These are phyloP conservation scores for Myriosclerotinia duriaeana DNA, from an alignment of 2,329 filamentous ascomycete genomes.

Conservation along the genomic window DNA sequence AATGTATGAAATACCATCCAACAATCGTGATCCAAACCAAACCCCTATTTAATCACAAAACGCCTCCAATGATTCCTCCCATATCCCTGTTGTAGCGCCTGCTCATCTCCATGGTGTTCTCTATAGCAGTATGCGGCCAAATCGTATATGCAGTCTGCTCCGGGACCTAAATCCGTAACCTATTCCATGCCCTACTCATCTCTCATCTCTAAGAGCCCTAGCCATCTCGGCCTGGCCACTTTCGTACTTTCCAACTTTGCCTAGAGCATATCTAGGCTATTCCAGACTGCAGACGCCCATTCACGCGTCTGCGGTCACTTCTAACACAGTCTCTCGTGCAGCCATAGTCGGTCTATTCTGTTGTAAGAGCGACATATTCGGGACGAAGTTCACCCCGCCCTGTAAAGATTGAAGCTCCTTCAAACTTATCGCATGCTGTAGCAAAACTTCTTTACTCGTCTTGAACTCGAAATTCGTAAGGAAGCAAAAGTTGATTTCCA, in stretches of 20 bases:
- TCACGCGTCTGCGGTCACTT: conserved; percentile 35
- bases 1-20: conserved; percentile 11
- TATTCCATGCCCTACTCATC: conserved; percentile 6
- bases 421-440: conserved; percentile 49
- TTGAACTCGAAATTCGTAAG: conserved; percentile 79
- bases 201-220: neutral
- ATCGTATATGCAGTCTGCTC: conserved; percentile 2
- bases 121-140: neutral
- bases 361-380: conserved; percentile 35
- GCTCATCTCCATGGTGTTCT: neutral
- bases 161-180: neutral
- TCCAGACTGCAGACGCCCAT: neutral
- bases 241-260: conserved; percentile 3
- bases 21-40: conserved; percentile 5
- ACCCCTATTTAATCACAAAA: neutral
- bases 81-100: conserved; percentile 1
- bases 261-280: conserved; percentile 3
- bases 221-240: neutral
- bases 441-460: conserved; percentile 58
- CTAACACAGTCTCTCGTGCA: conserved; percentile 33
- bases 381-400: conserved; percentile 39
- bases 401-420: conserved; percentile 41
- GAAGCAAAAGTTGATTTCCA: conserved; percentile 90
- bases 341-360: conserved; percentile 31
- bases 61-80: conserved; percentile 4